Percentiles rank a stretch among this genome's conserved stretches.
phyloP scores from a whole-genome alignment of 2,329 filamentous ascomycete genomes.

The Aspergillus fijiensis region DNA sequence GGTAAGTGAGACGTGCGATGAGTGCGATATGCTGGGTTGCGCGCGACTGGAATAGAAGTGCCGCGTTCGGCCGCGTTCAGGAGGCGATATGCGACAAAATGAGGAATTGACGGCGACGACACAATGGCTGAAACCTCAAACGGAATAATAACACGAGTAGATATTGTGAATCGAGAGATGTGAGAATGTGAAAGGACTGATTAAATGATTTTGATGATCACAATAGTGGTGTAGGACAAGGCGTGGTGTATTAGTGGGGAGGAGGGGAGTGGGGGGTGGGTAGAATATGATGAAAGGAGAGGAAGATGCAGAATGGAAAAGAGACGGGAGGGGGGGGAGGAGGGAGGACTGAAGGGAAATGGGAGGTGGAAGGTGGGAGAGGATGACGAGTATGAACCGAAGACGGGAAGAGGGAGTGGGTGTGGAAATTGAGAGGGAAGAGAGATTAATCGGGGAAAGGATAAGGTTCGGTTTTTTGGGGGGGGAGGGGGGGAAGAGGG shows the following conservation, averaged over 20 bases:
- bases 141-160: constrained; percentile 12
- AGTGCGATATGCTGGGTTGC: constrained; percentile 13
- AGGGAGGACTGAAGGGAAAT: constrained; percentile 16
- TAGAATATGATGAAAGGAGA: constrained; percentile 13
- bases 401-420: constrained; percentile 24
- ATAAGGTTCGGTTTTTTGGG: constrained; percentile 10
- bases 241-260: constrained; percentile 3
- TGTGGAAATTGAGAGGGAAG: constrained; percentile 14
- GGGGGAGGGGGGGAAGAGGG: constrained; percentile 15
- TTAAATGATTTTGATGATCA: constrained; percentile 7
- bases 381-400: constrained; percentile 11
- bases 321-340: background rate
- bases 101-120: constrained; percentile 19
- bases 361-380: constrained; percentile 25
- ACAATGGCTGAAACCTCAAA: constrained; percentile 11
- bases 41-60: constrained; percentile 3
- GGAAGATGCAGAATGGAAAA: constrained; percentile 5
- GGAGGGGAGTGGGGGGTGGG: constrained; percentile 15
- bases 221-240: constrained; percentile 5
- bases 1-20: background rate
- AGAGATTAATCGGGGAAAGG: constrained; percentile 3
- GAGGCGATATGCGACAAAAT: constrained; percentile 23
- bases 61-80: constrained; percentile 8
- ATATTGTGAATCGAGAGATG: constrained; percentile 2
- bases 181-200: constrained; percentile 8